Base-by-base conservation (phyloP, 2,329 filamentous ascomycete genomes). In the Beauveria caledonica region DNA sequence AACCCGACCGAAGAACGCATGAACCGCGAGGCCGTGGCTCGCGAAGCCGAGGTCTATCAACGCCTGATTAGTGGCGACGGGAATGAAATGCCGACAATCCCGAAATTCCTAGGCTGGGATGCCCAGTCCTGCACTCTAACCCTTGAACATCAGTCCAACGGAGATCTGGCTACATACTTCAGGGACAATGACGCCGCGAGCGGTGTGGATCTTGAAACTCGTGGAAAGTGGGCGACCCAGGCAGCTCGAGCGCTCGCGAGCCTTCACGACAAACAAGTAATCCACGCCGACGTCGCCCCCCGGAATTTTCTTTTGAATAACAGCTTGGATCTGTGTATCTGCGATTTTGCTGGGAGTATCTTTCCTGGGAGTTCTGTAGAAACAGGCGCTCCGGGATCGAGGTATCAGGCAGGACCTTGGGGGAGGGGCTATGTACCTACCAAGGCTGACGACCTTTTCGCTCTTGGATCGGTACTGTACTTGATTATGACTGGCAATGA, bases 241-340 rank as follows among this genome's bases (percentile, higher is more conserved):
- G 68, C 69, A 50, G 66, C 71, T 39, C 67, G 72, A 65, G 73
- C 68, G 10, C 60, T 76, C 27, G 63, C 64, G 49, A 65, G 72
- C 48, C 60, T 77, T 33, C 75, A 77, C 67, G 67, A 63, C 11
- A 67, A 68, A 61, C 63, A 66, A n/a, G 68, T 76, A 17, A 69
- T 76, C 62, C 74, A 77, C 62, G 73, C 69, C 64, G 73, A 77
- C 63, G 65, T 76, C 33, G 69, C 71, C 63, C 72, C 73, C 3
- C 70, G 68, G 53, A 75, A 77, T 62, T 71, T 76, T 57, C 66
- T 76, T 0, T 62, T 77, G 19, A 71, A 75, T 62, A 63, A 65
- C 23, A 50, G 65, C 55, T 66, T 76, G 21, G 62, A 71, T 61
- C 66, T 76, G 60, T 68, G 68, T 58, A 73, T 77, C 58, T 70